Conservation (phyloP, 1,284 basidiomycete genomes). For the Hymenochaete sp. region DNA sequence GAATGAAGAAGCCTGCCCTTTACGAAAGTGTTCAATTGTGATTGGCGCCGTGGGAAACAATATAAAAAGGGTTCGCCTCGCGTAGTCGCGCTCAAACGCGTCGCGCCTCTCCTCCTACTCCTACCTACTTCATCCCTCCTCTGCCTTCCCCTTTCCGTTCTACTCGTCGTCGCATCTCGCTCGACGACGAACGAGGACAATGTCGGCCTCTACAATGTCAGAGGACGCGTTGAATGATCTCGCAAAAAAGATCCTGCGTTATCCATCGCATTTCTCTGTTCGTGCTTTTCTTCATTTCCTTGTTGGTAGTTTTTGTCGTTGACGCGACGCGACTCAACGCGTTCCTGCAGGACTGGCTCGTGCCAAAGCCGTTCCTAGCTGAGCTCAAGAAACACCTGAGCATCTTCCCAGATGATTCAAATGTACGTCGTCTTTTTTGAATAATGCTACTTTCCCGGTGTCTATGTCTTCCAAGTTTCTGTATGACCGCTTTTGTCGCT, state of each 20-base stretch:
- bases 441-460: background rate
- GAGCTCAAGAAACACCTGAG: constrained; percentile 16
- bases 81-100: too few species aligned
- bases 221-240: constrained; percentile 5
- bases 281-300: constrained; percentile 10
- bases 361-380: constrained; percentile 14
- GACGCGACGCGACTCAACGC: background rate
- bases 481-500: background rate
- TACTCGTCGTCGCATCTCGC: background rate
- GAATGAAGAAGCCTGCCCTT: too few species aligned
- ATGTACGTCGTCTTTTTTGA: constrained; percentile 5
- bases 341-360: background rate
- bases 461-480: too few species aligned
- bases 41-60: too few species aligned
- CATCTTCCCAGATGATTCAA: constrained; percentile 13
- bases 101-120: background rate
- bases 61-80: too few species aligned
- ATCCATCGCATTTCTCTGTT: constrained; percentile 17
- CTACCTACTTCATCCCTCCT: background rate
- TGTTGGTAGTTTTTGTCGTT: background rate
- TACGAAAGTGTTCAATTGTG: too few species aligned
- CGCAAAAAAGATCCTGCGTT: constrained; percentile 21
- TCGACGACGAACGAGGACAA: too few species aligned
- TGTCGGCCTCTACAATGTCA: background rate
- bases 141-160: background rate